Conservation (phyloP, 306 rosid species). For the Cicer judaicum region DNA sequence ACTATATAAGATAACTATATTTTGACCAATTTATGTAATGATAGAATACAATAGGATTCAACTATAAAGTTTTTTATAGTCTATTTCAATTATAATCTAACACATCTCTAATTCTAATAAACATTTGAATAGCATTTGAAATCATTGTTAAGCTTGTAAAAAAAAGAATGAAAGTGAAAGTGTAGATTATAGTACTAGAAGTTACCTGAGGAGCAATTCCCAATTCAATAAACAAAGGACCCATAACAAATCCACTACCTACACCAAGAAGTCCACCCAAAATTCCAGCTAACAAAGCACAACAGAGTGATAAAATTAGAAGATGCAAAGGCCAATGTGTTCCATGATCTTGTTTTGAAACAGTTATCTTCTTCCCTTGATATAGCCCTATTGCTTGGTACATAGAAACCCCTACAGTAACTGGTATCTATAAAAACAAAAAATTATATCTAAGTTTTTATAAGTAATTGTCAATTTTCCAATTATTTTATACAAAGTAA, state of each 20-base stretch:
- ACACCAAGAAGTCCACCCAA: slow-evolving; percentile 87
- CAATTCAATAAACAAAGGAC: slow-evolving; percentile 78
- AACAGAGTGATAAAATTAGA: slow-evolving; percentile 53
- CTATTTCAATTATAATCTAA: too few species aligned
- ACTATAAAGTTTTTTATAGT: too few species aligned
- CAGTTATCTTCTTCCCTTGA: slow-evolving; percentile 55
- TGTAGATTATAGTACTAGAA: not conserved
- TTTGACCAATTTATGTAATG: slow-evolving; percentile 8
- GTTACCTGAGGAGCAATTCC: slow-evolving; percentile 80
- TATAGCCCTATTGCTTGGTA: slow-evolving; percentile 70
- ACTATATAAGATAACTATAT: not conserved
- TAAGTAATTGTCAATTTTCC: not conserved
- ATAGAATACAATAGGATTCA: not conserved
- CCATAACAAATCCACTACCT: slow-evolving; percentile 89
- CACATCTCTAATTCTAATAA: too few species aligned
- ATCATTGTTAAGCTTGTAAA: too few species aligned
- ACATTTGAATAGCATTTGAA: too few species aligned
- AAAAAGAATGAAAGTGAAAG: not conserved
- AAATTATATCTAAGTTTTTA: not conserved
- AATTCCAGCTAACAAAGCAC: slow-evolving; percentile 67
- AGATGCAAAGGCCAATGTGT: slow-evolving; percentile 58
- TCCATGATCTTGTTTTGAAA: slow-evolving; percentile 57
- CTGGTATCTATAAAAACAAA: slow-evolving; percentile 63
- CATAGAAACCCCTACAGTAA: slow-evolving; percentile 62
- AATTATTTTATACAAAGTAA: not conserved